These are phyloP conservation scores for Globisporangium cystogenes DNA, from an alignment of 352 stramenopile genomes.

Conservation along the genomic window DNA sequence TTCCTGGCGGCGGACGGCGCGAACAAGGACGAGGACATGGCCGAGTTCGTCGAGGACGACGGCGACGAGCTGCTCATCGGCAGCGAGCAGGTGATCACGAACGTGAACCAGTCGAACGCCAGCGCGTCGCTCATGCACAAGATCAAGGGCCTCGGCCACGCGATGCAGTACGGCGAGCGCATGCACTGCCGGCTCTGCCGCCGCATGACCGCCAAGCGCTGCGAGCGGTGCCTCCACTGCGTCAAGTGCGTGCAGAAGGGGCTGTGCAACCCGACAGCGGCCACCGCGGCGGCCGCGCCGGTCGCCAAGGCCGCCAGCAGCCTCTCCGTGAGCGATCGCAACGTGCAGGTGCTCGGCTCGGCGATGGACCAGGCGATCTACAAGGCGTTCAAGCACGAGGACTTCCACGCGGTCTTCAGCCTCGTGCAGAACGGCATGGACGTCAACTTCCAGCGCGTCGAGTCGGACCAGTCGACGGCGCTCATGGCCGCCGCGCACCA, in stretches of 20 bases:
- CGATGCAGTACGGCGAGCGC: constrained; percentile 69
- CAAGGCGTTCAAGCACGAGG: constrained; percentile 67
- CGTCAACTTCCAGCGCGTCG: constrained; percentile 80
- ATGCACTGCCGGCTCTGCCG: constrained; percentile 59
- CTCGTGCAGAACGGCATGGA: constrained; percentile 80
- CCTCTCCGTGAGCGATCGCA: constrained; percentile 66
- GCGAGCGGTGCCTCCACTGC: constrained; percentile 53
- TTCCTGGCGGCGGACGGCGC: constrained; percentile 50
- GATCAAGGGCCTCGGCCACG: constrained; percentile 60
- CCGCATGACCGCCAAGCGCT: constrained; percentile 76
- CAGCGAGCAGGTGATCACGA: constrained; percentile 66
- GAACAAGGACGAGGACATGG: constrained; percentile 45
- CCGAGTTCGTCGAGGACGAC: constrained; percentile 64
- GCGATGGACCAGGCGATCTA: constrained; percentile 83
- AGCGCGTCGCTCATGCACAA: constrained; percentile 70
- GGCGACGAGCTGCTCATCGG: constrained; percentile 53
- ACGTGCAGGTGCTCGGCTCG: constrained; percentile 71
- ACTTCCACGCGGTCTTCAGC: constrained; percentile 79
- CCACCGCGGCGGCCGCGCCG: background rate
- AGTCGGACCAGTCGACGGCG: constrained; percentile 67
- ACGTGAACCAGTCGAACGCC: constrained; percentile 60
- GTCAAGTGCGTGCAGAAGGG: constrained; percentile 76
- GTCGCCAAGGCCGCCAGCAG: constrained; percentile 14
- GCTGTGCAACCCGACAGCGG: constrained; percentile 27
- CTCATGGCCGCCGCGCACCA: constrained; percentile 79